Conservation (phyloP, 1,139 yeast genomes). For the Geotrichum klebahnii region DNA sequence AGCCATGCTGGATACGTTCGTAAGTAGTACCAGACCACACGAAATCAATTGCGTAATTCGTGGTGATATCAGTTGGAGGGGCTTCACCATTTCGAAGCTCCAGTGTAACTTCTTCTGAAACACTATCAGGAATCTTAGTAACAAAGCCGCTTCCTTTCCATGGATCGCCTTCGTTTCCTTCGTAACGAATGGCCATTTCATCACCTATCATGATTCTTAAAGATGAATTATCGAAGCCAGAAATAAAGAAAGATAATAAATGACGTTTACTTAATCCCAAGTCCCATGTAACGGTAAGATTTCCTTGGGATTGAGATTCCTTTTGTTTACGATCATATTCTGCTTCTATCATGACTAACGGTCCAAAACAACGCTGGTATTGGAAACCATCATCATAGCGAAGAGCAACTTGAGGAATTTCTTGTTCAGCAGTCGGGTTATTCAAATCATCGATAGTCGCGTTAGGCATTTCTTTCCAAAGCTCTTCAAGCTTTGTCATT, state of each 20-base stretch:
- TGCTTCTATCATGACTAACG: conserved; percentile 75
- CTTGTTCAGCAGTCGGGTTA: conserved; percentile 53
- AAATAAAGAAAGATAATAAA: conserved; percentile 64
- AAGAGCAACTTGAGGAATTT: conserved; percentile 65
- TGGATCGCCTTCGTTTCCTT: conserved; percentile 28
- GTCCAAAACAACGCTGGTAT: conserved; percentile 82
- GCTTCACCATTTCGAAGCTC: conserved; percentile 52
- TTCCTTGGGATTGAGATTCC: conserved; percentile 76
- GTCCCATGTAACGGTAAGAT: conserved; percentile 72
- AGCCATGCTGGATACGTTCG: conserved; percentile 77
- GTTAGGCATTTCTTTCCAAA: conserved; percentile 70
- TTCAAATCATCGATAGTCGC: conserved; percentile 58
- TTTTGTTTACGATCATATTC: conserved; percentile 70
- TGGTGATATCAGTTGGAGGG: conserved; percentile 59
- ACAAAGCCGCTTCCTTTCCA: conserved; percentile 79
- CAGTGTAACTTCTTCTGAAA: conserved; percentile 66
- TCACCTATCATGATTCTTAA: conserved; percentile 83
- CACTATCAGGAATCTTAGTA: conserved; percentile 63
- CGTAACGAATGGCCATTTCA: conserved; percentile 56
- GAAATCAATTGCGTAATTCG: conserved; percentile 78
- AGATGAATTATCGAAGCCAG: conserved; percentile 62
- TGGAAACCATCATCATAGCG: conserved; percentile 80
- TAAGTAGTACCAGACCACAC: conserved; percentile 87
- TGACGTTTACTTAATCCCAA: conserved; percentile 61
- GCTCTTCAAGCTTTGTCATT: conserved; percentile 68